Base-by-base conservation (phyloP, 202 grass and related monocot genomes). In the Saccharum hybrid region DNA sequence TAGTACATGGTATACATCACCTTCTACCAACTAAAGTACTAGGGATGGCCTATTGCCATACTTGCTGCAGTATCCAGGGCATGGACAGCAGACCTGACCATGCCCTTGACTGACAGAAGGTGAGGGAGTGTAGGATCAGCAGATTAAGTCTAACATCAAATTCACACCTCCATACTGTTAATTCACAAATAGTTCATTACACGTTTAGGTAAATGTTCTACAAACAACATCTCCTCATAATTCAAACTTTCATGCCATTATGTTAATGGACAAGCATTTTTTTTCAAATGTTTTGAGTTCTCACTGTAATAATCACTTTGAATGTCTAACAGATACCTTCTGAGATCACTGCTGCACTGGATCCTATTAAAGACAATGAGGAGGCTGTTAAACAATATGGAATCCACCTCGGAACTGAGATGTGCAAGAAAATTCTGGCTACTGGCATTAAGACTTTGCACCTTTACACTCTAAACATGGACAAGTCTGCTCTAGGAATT, bases 401-500 rank as follows among this genome's bases (percentile, higher is more conserved):
- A 84, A 69, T 97, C 64, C 88, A 97, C 79, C 86, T 93, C 28
- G 94, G 94, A 22, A 93, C 91, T 37, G 94, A 97, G 83, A 97
- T 91, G 94, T 97, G 94, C 90, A 97, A 89, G 84, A 97, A 90
- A 85, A 93, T 97, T 75, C 86, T 97, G 79, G 91, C 94, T 81
- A 87, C 1, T 46, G 94, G 94, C 74, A 97, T 97, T 63, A 97
- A 93, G 68, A 97, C 86, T 52, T 63, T 97, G 91, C 94, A 97
- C 83, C 86, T 97, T 57, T 97, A 97, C 74, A 97, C 94, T 41
- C 71, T 93, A 69, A 97, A 97, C 66, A 91, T 97, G 94, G 94
- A 97, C n/a, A 97, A 97, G 33, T 84, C 94, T 39, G 94, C 94
- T 86, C 70, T 97, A 74, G 88, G 51, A 84, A 97, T 97, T 74